Conservation (phyloP, 768 basidiomycete species). For the Pisolithus sp. region DNA sequence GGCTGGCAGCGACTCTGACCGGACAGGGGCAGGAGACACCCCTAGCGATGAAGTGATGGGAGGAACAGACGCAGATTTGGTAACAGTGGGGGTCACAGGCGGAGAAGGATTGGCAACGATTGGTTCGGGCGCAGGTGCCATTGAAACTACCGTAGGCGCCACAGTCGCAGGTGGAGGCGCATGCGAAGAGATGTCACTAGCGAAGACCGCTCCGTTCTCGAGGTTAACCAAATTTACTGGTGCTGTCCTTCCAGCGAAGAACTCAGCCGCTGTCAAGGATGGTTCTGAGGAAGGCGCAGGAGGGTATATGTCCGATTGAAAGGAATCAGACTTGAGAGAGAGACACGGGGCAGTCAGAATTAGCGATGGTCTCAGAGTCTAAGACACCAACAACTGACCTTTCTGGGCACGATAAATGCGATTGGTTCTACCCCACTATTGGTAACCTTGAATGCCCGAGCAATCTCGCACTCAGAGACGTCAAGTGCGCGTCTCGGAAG, state of each 20-base stretch:
- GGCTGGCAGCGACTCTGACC: slow-evolving; percentile 9
- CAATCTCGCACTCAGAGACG: slow-evolving; percentile 91
- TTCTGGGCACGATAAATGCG: slow-evolving; percentile 91
- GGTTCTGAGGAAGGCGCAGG: slow-evolving; percentile 81
- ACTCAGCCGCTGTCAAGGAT: slow-evolving; percentile 75
- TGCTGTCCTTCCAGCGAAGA: slow-evolving; percentile 78
- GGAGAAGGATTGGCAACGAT: slow-evolving; percentile 5
- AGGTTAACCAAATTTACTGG: slow-evolving; percentile 76
- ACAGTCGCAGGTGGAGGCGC: slow-evolving; percentile 18
- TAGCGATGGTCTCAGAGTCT: background rate
- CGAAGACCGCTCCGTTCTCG: slow-evolving; percentile 53
- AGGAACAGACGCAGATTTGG: slow-evolving; percentile 29
- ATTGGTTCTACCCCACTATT: slow-evolving; percentile 78
- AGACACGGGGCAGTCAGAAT: background rate
- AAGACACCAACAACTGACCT: slow-evolving; percentile 39
- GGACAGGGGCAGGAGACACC: slow-evolving; percentile 5
- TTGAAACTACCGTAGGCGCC: slow-evolving; percentile 14
- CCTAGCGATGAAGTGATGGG: slow-evolving; percentile 10
- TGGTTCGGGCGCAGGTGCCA: slow-evolving; percentile 32
- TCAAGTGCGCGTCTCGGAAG: slow-evolving; percentile 86
- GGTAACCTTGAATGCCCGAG: slow-evolving; percentile 85
- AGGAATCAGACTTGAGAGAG: slow-evolving; percentile 67
- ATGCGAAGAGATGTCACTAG: slow-evolving; percentile 22
- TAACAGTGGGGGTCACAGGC: slow-evolving; percentile 16
- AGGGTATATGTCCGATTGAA: slow-evolving; percentile 97